Percentiles rank a stretch among this genome's conserved stretches.
phyloP scores from a whole-genome alignment of 257 asterid species.

The Jacaranda copaia region DNA sequence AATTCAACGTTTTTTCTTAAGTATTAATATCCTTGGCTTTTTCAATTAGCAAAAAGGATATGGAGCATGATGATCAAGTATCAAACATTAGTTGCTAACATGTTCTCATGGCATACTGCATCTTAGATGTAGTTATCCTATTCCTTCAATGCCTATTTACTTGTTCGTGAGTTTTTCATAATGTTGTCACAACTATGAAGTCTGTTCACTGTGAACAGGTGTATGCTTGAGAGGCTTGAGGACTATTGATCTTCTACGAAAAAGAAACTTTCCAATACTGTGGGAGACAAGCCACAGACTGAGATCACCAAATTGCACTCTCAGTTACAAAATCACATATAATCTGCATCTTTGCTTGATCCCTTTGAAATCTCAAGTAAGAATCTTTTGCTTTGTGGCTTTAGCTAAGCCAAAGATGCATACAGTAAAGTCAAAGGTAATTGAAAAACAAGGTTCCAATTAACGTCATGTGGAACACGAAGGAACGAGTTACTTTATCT shows the following conservation, averaged over 20 bases:
- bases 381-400: not conserved
- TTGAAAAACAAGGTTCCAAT: not conserved
- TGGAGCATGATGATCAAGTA: slow-evolving; percentile 16
- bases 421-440: not conserved
- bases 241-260: not conserved
- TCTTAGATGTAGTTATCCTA: not conserved
- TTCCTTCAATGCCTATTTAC: not conserved
- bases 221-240: not conserved
- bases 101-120: not conserved
- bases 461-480: slow-evolving; percentile 20
- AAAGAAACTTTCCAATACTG: not conserved
- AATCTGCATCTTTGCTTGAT: not conserved
- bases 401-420: not conserved
- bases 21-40: not conserved
- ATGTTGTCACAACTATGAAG: not conserved
- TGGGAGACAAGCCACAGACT: not conserved
- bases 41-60: slow-evolving; percentile 2
- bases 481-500: slow-evolving; percentile 3
- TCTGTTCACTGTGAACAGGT: not conserved
- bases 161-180: not conserved
- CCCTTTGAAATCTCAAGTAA: not conserved
- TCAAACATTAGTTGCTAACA: not conserved
- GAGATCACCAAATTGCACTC: not conserved
- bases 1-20: not conserved
- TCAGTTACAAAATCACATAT: not conserved